Evolutionary conservation across 495 filamentous ascomycete species (phyloP).

Genomic region (Penicillium egyptiacum): DNA sequence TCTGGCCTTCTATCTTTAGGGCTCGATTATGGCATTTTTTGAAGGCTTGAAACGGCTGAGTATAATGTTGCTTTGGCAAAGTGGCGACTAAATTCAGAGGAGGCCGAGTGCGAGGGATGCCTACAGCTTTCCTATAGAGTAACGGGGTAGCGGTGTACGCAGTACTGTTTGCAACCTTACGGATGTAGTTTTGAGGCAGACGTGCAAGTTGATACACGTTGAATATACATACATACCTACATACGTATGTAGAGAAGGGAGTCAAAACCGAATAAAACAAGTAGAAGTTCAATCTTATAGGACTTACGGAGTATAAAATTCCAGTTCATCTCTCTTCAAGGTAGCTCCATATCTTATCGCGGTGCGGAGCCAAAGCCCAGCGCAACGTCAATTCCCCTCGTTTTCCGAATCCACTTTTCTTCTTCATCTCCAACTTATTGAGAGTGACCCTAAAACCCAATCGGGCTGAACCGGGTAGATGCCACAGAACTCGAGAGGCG

Average conservation of each 20-base stretch:
- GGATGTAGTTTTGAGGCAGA: background rate
- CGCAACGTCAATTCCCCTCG: slow-evolving; percentile 30
- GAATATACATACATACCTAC: too few relatives aligned
- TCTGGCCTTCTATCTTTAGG: too few relatives aligned
- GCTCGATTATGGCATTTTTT: too few relatives aligned
- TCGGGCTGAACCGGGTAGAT: slow-evolving; percentile 49
- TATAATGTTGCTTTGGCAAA: too few relatives aligned
- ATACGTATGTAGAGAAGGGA: too few relatives aligned
- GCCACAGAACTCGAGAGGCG: slow-evolving; percentile 45
- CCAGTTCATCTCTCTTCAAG: background rate
- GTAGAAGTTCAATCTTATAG: background rate
- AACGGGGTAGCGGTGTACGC: too few relatives aligned
- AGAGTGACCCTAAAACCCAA: slow-evolving; percentile 10
- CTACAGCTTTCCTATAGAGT: too few relatives aligned
- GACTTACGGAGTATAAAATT: background rate
- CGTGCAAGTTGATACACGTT: background rate
- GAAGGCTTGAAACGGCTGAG: too few relatives aligned
- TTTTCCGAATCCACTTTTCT: slow-evolving; percentile 13
- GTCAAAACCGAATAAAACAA: background rate
- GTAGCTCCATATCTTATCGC: slow-evolving; percentile 32
- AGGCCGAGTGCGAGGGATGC: too few relatives aligned
- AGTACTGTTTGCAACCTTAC: too few relatives aligned
- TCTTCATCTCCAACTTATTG: slow-evolving; percentile 9
- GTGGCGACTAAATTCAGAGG: too few relatives aligned
- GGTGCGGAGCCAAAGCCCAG: slow-evolving; percentile 26